Evolutionary conservation across 768 basidiomycete genomes (phyloP), one percentile per base, ranked within the genome.

Genomic region (Leccinellum rugosiceps): DNA sequence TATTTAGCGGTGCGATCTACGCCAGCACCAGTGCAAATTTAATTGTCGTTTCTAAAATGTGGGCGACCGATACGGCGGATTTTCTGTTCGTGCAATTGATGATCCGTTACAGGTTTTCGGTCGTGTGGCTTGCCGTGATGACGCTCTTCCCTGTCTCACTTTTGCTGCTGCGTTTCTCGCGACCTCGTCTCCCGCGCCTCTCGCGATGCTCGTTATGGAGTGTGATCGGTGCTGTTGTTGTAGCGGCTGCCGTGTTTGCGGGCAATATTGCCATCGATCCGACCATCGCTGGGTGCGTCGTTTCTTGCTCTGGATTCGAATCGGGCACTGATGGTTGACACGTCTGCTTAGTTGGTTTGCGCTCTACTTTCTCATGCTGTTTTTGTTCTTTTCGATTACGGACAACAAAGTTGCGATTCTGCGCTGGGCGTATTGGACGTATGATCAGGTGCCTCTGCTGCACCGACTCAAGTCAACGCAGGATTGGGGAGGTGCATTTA

Each of bases 41-140:
- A 19, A 62, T 56, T 4, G 69, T 86, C 17, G 70, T 89, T 26
- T 87, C 85, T 0, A 79, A 83, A 57, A 85, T 87, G 85, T 81
- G 53, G 30, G 75, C 68, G 11, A 15, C 35, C 10, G 11, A 14
- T 38, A 3, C 48, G 9, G 19, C 25, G 4, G 10, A 8, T 19
- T 52, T 54, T 45, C 38, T 10, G 21, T 43, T 32, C 28, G 9
- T 45, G 3, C 9, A 35, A 17, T 30, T 62, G 55, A 62, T n/a
- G 7, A 61, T 53, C 15, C 23, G 13, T 8, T 43, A 1, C 51
- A 84, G 83, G 80, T 88, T 88, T 73, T 82, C 85, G 4, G 76
- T 88, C 6, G 81, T 80, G 14, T 89, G 86, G 85, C 75, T 88
- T 21, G 74, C 79, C 3, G 80, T 86, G 31, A 87, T 88, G 84